Evolutionary conservation across 129 eudicot genomes (phyloP), one percentile per base, ranked within the genome.

Genomic region (Tanacetum coccineum): DNA sequence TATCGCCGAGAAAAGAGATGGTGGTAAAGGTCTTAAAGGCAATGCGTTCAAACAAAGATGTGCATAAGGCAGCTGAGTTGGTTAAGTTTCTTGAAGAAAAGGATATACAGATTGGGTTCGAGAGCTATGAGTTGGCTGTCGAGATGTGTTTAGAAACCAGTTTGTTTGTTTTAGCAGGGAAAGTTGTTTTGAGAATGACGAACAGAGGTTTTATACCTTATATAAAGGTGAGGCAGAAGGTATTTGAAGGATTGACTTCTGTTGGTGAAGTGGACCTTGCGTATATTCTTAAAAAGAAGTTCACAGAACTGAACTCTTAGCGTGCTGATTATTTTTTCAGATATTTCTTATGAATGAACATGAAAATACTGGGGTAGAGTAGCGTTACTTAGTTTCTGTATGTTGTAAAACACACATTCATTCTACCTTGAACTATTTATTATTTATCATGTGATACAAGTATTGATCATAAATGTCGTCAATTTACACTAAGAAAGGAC

Each of bases 211-310:
- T 79, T 42, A 87, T 91, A 76, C 96, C 96, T 0, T 83, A 68
- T 70, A 81, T 91, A 59, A 81, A 75, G 66, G 84, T 68, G 59
- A 81, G 97, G 75, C 96, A 83, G 47, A 87, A 84, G 69, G 66
- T 91, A 63, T 74, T 91, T 20, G 88, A 87, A 67, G 94, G 85
- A 18, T 62, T 91, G 75, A 76, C 72, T 64, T 59, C 77, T 54
- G 79, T 78, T 69, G 97, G 95, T 74, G 87, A 91, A 46, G 49
- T 53, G 77, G 81, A 91, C 64, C 72, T 87, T 56, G 96, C 97
- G 6, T 81, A 70, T 70, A 72, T 81, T 77, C 83, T 91, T 76
- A 83, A 87, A 74, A 79, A 76, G 32, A 81, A 79, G 74, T 85
- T 91, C 74, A 59, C 84, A 42, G 86, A 81, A 47, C 62, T 87